Base-by-base conservation (phyloP, 2,329 filamentous ascomycete species). In the Penicillium hesseltinei region DNA sequence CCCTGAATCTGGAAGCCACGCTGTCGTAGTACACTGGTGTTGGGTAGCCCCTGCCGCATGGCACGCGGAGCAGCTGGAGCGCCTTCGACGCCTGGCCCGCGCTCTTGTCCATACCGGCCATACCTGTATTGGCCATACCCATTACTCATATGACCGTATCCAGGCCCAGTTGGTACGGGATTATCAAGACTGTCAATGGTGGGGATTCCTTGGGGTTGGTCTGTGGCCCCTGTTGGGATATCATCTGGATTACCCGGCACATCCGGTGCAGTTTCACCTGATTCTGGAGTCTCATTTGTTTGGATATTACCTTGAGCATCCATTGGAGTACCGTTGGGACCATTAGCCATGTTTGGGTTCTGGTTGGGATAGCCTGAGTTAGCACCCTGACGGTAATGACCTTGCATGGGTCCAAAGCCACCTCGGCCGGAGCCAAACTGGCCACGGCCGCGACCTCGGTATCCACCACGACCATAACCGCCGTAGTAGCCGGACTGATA, bases 21-120 rank as follows among this genome's bases (percentile, higher is more conserved):
- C 72, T 81, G 75, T 66, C 89, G 84, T 62, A 87, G 83, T 52
- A 90, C 83, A 64, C 89, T 90, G 56, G 88, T 92, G 73, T 95
- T 95, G 51, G 90, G 89, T 11, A 92, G 80, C 31, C 92, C 91
- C 75, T 94, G 89, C 62, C 93, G 85, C 91, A 97, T 96, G 19
- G 94, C 94, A 76, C 94, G 92, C 47, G 94, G 94, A 10, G 92
- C 94, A 54, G 89, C 96, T 29, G 94, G 94, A 29, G 94, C 94
- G 77, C 84, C 84, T 69, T 79, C 79, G 51, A 86, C 83, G 38
- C 83, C 83, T 82, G 91, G 76, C 56, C 81, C 81, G 56, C 78
- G 78, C 66, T 77, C 74, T 42, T 73, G 77, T 31, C 72, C 73
- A 46, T 75, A 75, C 67, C 77, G 72, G 62, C 77, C 70, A 69